Conservation (phyloP, 257 asterid genomes). For the Solanum acaule region DNA sequence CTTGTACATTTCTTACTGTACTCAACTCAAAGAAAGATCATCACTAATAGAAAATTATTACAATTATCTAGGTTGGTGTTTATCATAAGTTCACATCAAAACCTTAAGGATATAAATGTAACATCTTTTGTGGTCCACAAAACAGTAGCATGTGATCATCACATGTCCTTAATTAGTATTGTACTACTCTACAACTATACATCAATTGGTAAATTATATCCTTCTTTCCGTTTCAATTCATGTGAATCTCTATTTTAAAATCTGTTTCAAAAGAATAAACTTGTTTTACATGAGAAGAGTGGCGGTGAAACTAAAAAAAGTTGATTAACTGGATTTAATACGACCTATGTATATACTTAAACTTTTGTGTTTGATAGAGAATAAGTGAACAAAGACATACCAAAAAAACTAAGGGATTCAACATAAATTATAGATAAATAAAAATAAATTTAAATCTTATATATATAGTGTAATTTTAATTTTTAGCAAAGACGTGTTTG, state of each 20-base stretch:
- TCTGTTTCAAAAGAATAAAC: neutral
- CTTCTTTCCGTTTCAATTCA: neutral
- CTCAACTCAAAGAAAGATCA: too few species aligned
- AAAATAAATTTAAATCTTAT: too few species aligned
- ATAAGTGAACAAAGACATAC: neutral
- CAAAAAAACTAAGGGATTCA: neutral
- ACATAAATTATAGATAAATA: neutral
- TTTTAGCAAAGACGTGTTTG: too few species aligned
- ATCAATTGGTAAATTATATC: neutral
- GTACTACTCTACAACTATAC: neutral
- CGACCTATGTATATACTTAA: neutral
- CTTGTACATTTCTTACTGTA: too few species aligned
- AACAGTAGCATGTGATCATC: neutral
- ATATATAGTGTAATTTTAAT: too few species aligned
- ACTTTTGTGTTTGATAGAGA: neutral
- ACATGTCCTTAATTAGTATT: neutral
- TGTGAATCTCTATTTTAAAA: neutral
- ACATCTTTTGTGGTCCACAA: neutral
- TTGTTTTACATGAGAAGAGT: too few species aligned
- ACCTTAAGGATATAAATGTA: neutral
- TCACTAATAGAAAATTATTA: too few species aligned
- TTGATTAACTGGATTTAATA: too few species aligned
- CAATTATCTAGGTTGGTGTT: neutral
- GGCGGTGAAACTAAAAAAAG: too few species aligned
- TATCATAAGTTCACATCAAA: neutral